These are phyloP conservation scores for Marchantia polymorpha DNA, from an alignment of 225 moss, liverwort and hornwort genomes.

Conservation along the genomic window DNA sequence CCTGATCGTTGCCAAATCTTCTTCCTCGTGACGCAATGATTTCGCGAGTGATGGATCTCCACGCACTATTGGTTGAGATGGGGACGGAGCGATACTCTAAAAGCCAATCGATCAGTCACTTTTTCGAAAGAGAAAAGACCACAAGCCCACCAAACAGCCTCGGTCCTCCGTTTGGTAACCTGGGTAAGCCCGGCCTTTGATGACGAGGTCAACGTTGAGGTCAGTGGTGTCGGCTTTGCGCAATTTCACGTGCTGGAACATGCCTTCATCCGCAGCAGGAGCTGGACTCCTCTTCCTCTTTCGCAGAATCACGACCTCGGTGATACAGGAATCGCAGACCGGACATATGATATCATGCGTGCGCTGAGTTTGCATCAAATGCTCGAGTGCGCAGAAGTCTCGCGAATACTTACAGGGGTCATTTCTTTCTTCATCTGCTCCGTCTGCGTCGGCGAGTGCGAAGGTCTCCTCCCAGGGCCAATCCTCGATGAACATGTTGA, in stretches of 20 bases:
- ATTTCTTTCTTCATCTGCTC: too few species aligned
- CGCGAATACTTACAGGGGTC: neutral
- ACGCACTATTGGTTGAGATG: neutral
- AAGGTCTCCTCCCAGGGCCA: conserved; percentile 18
- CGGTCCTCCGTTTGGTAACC: conserved; percentile 1
- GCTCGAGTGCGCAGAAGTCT: conserved; percentile 43
- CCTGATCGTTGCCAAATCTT: neutral
- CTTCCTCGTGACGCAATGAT: neutral
- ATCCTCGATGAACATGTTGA: conserved; percentile 16
- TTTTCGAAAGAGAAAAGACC: conserved; percentile 10
- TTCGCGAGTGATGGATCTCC: neutral
- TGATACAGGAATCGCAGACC: conserved; percentile 67
- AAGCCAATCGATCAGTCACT: too few species aligned
- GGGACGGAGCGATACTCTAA: neutral
- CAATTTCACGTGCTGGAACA: conserved; percentile 10
- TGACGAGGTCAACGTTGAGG: neutral
- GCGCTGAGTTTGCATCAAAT: conserved; percentile 59
- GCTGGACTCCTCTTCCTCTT: conserved; percentile 67
- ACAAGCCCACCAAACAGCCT: conserved; percentile 7
- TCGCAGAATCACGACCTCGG: conserved; percentile 70
- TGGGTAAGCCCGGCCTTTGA: neutral
- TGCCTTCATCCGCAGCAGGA: neutral
- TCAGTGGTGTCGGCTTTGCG: conserved; percentile 1
- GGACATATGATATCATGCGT: conserved; percentile 85
- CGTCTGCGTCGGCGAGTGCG: neutral